Percentiles rank a stretch among this genome's conserved stretches.
Evolutionary conservation across 2,329 filamentous ascomycete genomes (phyloP).

Genomic region (Diaporthe helianthi): DNA sequence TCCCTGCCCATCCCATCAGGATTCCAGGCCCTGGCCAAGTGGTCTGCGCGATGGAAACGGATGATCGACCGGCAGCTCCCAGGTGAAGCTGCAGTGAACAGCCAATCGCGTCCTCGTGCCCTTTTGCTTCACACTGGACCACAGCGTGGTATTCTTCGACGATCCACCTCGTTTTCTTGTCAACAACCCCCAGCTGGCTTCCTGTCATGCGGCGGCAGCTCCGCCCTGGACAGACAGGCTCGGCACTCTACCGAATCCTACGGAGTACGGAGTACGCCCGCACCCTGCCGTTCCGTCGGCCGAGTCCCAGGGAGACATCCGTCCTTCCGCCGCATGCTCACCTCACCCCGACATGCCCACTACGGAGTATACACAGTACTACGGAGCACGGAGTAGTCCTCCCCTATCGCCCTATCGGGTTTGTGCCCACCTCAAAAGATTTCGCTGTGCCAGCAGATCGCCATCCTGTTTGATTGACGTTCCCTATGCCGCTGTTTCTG

Average conservation of each 20-base stretch:
- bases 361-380: no score
- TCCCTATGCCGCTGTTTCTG: conserved; percentile 4
- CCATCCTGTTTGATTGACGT: neutral
- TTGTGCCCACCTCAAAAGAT: neutral
- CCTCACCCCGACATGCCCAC: neutral
- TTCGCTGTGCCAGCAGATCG: neutral
- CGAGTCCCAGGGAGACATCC: conserved; percentile 16
- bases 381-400: neutral
- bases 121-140: neutral
- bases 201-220: conserved; percentile 12
- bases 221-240: conserved; percentile 13
- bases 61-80: conserved; percentile 29
- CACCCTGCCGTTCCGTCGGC: conserved; percentile 8
- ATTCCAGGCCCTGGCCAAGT: neutral
- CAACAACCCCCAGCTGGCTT: neutral
- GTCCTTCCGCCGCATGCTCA: conserved; percentile 7
- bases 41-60: neutral
- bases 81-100: conserved; percentile 26
- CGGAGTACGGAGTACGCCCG: neutral
- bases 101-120: conserved; percentile 27
- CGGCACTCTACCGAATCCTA: conserved; percentile 20
- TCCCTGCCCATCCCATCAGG: conserved; percentile 10
- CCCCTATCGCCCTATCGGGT: conserved; percentile 1
- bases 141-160: neutral
- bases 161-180: neutral